phyloP scores from a whole-genome alignment of 352 stramenopile genomes.

The Globisporangium cystogenes region DNA sequence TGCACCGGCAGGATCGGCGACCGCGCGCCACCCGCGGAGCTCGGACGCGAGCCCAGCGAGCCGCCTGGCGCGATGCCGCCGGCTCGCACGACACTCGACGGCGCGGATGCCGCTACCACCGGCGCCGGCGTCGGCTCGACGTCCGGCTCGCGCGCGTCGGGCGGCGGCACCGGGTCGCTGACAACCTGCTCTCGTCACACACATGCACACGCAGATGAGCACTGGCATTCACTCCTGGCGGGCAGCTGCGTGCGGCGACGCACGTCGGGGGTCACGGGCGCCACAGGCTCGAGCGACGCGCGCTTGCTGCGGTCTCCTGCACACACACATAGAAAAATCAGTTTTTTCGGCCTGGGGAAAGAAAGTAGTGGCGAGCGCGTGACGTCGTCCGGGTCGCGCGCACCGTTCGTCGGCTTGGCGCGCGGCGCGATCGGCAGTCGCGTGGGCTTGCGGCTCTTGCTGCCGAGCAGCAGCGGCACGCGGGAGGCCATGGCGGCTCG shows the following conservation, averaged over 20 bases:
- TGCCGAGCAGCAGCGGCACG: conserved; percentile 72
- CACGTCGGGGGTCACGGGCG: conserved; percentile 10
- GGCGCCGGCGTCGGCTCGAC: neutral
- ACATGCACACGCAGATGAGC: neutral
- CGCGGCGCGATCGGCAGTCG: conserved; percentile 62
- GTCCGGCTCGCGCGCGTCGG: conserved; percentile 2
- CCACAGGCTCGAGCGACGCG: conserved; percentile 1
- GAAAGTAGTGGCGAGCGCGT: too few relatives aligned
- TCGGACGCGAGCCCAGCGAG: conserved; percentile 9
- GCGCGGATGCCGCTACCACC: neutral
- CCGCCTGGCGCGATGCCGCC: conserved; percentile 11
- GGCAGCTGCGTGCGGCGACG: neutral
- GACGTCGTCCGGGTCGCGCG: too few relatives aligned
- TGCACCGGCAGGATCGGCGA: conserved; percentile 43
- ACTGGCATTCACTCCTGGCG: neutral
- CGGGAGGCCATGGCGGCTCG: conserved; percentile 26
- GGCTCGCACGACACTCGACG: neutral
- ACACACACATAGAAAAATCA: neutral
- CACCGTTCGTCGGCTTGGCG: conserved; percentile 62
- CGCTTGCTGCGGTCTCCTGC: conserved; percentile 14
- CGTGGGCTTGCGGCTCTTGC: conserved; percentile 63
- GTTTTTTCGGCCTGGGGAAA: neutral
- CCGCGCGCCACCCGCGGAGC: conserved; percentile 10
- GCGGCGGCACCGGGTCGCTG: conserved; percentile 2
- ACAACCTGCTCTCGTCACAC: neutral